phyloP scores from a whole-genome alignment of 306 rosid species.

The Acmispon strigosus region DNA sequence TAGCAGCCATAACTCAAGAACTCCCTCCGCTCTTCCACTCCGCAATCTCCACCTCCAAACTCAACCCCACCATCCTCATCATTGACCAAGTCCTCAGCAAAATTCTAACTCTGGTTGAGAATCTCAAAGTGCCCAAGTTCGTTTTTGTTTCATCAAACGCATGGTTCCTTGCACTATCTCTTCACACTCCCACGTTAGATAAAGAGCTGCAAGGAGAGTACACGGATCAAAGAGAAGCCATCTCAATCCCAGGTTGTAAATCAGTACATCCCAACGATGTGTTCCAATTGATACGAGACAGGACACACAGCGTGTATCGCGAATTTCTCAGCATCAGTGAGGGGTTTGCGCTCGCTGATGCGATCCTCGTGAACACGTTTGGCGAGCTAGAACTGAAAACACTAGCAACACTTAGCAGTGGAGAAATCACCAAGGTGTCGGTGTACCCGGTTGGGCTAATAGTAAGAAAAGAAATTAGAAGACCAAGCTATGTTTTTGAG shows the following conservation, averaged over 20 bases:
- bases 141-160: background rate
- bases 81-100: background rate
- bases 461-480: background rate
- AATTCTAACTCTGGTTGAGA: background rate
- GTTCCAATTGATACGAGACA: background rate
- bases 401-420: background rate
- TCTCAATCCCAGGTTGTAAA: conserved; percentile 12
- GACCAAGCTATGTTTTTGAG: background rate
- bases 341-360: background rate
- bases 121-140: background rate
- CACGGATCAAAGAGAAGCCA: background rate
- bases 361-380: conserved; percentile 4
- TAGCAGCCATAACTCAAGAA: background rate
- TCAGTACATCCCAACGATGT: background rate
- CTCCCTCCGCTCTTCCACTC: background rate
- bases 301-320: background rate
- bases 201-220: background rate
- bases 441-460: conserved; percentile 9
- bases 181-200: background rate
- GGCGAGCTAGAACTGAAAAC: background rate
- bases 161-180: background rate
- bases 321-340: background rate
- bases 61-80: background rate
- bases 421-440: background rate
- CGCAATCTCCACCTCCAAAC: background rate